Evolutionary conservation across 805 yeast species (phyloP), one percentile per base, ranked within the genome.

Genomic region (Candida maesae): DNA sequence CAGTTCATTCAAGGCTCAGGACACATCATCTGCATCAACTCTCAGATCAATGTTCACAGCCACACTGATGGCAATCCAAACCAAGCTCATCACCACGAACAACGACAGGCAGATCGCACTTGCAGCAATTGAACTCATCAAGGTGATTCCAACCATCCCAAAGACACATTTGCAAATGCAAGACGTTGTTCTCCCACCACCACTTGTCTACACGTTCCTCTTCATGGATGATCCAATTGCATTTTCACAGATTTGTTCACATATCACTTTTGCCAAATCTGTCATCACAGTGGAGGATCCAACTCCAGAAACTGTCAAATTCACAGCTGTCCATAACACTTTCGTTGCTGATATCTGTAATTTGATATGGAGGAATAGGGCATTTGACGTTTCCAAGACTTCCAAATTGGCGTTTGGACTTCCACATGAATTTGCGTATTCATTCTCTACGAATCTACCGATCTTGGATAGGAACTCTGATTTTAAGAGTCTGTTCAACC

Each of bases 281-380:
- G 32, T 50, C 15, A 32, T 55, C 12, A 48, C 39, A 26, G 38
- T 36, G 5, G 44, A 44, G 3, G 49, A 44, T 5, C 24, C 38
- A 6, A 41, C 42, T 8, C 49, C 51, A 6, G 50, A 47, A 15
- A 43, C 54, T 5, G 28, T 47, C 4, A 46, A 55, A 26, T 66
- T 67, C 38, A 55, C 55, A 5, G 47, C 50, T 9, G 36, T 71
- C 5, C 77, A 72, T 35, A 77, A 77, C 42, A 59, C 76, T 0
- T 74, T 70, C 43, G 71, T 78, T 9, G 71, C 76, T 68, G 84
- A 79, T 50, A 52, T 72, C 7, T 66, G 80, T 45, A 79, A 79
- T 42, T 61, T 72, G 12, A 35, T 74, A 0, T 79, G 84, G 84
- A 58, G 82, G 44, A 74, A 77, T 46, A 68, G 65, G 49, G 74